Conservation (phyloP, 352 stramenopile genomes). For the Phytophthora constricta region DNA sequence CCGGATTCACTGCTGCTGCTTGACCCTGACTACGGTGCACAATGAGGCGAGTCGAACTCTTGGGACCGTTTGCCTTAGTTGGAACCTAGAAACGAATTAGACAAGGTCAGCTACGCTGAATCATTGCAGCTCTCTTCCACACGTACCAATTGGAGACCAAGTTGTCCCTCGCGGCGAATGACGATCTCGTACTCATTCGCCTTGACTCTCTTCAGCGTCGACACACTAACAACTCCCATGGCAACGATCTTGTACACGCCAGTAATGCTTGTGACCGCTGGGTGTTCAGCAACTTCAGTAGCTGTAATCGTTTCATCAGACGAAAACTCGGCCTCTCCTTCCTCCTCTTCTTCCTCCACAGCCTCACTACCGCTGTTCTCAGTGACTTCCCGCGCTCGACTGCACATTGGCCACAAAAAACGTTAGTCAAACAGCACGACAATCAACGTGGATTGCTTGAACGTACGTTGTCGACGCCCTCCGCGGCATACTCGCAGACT, state of each 20-base stretch:
- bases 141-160: conserved; percentile 74
- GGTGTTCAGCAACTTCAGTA: conserved; percentile 73
- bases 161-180: conserved; percentile 60
- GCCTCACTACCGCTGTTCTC: conserved; percentile 40
- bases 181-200: conserved; percentile 85
- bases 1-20: conserved; percentile 76
- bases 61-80: conserved; percentile 42
- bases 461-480: conserved; percentile 77
- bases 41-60: conserved; percentile 73
- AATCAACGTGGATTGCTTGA: no score
- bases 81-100: conserved; percentile 41
- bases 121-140: no score
- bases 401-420: conserved; percentile 12
- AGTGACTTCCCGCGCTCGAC: conserved; percentile 46
- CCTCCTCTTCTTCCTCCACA: conserved; percentile 49
- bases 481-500: conserved; percentile 43
- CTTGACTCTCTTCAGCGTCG: conserved; percentile 71
- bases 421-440: no score
- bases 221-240: conserved; percentile 84
- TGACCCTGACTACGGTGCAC: conserved; percentile 78
- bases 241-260: conserved; percentile 83
- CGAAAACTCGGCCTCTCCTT: conserved; percentile 55
- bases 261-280: conserved; percentile 78
- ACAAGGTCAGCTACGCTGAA: conserved; percentile 13
- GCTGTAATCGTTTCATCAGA: conserved; percentile 76